These are phyloP conservation scores for Alternaria viburni DNA, from an alignment of 2,329 filamentous ascomycete genomes.

Conservation along the genomic window DNA sequence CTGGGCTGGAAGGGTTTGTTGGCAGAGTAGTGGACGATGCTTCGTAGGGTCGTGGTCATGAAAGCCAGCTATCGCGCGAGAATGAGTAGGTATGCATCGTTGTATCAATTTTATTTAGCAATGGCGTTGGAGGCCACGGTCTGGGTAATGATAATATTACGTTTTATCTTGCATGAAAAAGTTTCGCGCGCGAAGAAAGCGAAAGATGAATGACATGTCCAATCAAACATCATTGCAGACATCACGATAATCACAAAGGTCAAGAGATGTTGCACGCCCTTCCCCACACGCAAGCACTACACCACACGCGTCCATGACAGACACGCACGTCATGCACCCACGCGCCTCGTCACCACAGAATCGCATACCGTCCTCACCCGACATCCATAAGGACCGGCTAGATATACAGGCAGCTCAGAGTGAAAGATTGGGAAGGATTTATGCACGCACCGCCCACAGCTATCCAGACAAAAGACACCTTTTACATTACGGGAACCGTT, in stretches of 20 bases:
- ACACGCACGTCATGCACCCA: constrained; percentile 1
- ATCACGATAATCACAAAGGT: background rate
- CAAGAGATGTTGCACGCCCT: constrained; percentile 3
- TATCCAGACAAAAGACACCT: background rate
- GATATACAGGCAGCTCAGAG: constrained; percentile 1
- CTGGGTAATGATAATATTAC: background rate
- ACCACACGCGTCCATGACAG: background rate
- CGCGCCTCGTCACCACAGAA: background rate
- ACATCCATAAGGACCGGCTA: constrained; percentile 10
- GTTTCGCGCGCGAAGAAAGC: background rate
- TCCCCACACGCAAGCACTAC: background rate
- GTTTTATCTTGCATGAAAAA: too few species aligned
- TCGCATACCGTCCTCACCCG: constrained; percentile 18
- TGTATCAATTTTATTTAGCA: background rate
- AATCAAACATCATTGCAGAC: background rate
- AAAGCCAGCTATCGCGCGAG: background rate
- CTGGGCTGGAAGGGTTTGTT: constrained; percentile 74
- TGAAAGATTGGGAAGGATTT: background rate
- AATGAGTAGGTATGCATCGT: background rate
- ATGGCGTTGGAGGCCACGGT: background rate
- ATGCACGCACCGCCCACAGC: constrained; percentile 13
- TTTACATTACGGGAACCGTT: constrained; percentile 2
- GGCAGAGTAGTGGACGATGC: constrained; percentile 60
- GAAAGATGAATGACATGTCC: background rate
- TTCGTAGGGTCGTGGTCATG: background rate